A percentile compares a stretch with the other conserved stretches of the same genome.
Conservation (phyloP, 805 yeast species). For the Yamadazyma akitaensis region DNA sequence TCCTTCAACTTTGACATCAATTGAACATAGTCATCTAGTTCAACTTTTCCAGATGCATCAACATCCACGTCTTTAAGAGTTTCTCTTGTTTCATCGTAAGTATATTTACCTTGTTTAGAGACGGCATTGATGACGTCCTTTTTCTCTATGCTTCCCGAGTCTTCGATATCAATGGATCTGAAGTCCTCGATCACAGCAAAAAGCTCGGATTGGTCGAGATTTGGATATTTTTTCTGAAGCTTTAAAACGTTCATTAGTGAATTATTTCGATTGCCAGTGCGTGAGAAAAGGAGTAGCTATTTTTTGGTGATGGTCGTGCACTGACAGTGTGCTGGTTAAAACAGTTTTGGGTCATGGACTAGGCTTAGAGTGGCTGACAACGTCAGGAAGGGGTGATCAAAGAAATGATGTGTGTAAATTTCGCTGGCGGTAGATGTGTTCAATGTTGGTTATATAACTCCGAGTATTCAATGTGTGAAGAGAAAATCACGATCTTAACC, state of each 20-base stretch:
- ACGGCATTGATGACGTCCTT: conserved; percentile 83
- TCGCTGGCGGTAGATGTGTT: too few relatives aligned
- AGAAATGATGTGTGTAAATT: background rate
- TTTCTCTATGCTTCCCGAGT: conserved; percentile 92
- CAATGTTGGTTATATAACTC: too few relatives aligned
- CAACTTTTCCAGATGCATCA: conserved; percentile 96
- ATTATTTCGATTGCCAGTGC: background rate
- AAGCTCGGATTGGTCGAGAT: conserved; percentile 79
- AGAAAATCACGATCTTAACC: too few relatives aligned
- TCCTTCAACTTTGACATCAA: conserved; percentile 78
- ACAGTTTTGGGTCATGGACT: background rate
- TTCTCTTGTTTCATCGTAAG: conserved; percentile 92
- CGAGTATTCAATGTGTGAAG: too few relatives aligned
- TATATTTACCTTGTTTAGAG: conserved; percentile 70
- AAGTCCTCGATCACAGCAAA: conserved; percentile 84
- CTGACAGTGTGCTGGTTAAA: background rate
- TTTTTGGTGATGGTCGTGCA: background rate
- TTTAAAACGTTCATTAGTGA: conserved; percentile 41
- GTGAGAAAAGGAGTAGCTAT: background rate
- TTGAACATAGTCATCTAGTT: conserved; percentile 88
- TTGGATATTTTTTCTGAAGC: conserved; percentile 75
- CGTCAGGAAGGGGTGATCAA: background rate
- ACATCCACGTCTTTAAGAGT: conserved; percentile 87
- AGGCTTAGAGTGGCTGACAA: background rate
- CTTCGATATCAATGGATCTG: conserved; percentile 80